A percentile compares a stretch with the other conserved stretches of the same genome.
Evolutionary conservation across 768 basidiomycete species (phyloP).

Genomic region (Gymnopilus dilepis): DNA sequence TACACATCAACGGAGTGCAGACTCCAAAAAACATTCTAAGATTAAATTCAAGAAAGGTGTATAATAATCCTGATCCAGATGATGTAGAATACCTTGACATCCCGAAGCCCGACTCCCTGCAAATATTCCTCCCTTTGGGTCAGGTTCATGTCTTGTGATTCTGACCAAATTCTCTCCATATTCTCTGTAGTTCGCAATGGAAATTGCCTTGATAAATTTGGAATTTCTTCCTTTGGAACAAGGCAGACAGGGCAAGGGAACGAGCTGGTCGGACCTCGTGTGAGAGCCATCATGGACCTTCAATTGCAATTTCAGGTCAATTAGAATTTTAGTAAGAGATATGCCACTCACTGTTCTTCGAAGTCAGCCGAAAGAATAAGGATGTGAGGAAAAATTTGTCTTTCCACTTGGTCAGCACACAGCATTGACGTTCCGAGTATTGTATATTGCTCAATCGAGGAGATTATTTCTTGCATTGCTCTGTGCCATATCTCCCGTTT

Average conservation of each 20-base stretch:
- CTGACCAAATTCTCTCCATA: conserved; percentile 20
- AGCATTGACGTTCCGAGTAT: conserved; percentile 25
- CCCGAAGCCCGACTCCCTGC: conserved; percentile 26
- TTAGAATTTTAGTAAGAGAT: not conserved
- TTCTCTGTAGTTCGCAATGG: conserved; percentile 19
- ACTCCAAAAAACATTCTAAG: conserved; percentile 45
- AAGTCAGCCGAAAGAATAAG: conserved; percentile 45
- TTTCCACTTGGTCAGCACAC: conserved; percentile 33
- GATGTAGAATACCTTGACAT: conserved; percentile 27
- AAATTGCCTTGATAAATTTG: conserved; percentile 25
- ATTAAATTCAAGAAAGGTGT: not conserved
- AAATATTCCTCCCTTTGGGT: conserved; percentile 24
- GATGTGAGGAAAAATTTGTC: conserved; percentile 35
- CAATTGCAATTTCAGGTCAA: conserved; percentile 1
- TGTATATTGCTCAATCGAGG: conserved; percentile 24
- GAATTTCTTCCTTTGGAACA: conserved; percentile 32
- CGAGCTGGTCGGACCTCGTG: conserved; percentile 30
- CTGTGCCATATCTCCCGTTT: conserved; percentile 45
- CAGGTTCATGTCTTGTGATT: conserved; percentile 18
- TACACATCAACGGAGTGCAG: conserved; percentile 37
- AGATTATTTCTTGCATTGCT: conserved; percentile 33
- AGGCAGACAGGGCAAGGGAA: conserved; percentile 46
- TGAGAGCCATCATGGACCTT: conserved; percentile 46
- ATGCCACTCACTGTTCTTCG: conserved; percentile 47
- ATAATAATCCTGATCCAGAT: not conserved